phyloP scores from a whole-genome alignment of 1,284 basidiomycete species.

The Ceratobasidium sp. region DNA sequence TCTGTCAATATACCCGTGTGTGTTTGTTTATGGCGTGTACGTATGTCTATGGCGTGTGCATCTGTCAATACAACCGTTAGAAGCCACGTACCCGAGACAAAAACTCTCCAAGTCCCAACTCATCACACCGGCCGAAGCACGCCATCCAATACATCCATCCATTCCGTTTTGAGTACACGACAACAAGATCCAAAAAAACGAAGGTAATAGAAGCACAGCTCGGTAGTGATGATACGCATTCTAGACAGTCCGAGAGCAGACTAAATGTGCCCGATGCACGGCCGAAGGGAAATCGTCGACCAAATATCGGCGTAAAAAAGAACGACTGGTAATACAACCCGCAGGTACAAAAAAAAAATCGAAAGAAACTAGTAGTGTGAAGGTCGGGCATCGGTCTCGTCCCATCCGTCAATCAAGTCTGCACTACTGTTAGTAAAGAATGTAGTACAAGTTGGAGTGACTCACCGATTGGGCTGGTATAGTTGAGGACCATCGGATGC shows the following conservation, averaged over 20 bases:
- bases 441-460: background rate
- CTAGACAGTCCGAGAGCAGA: background rate
- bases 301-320: background rate
- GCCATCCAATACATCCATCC: background rate
- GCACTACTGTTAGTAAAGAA: background rate
- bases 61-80: no score
- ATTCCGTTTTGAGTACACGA: background rate
- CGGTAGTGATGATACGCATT: background rate
- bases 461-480: conserved; percentile 33
- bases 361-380: background rate
- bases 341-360: background rate
- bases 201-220: background rate
- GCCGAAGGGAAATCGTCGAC: conserved; percentile 2
- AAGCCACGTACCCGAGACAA: no score
- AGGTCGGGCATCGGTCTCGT: conserved; percentile 27
- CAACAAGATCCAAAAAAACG: background rate
- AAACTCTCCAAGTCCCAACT: no score
- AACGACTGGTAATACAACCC: conserved; percentile 14
- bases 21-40: no score
- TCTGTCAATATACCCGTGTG: no score
- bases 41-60: no score
- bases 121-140: background rate
- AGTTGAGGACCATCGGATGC: conserved; percentile 33
- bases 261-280: no score
- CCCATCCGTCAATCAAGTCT: conserved; percentile 34